Evolutionary conservation across 306 rosid genomes (phyloP).

Genomic region (Lathyrus sativus): DNA sequence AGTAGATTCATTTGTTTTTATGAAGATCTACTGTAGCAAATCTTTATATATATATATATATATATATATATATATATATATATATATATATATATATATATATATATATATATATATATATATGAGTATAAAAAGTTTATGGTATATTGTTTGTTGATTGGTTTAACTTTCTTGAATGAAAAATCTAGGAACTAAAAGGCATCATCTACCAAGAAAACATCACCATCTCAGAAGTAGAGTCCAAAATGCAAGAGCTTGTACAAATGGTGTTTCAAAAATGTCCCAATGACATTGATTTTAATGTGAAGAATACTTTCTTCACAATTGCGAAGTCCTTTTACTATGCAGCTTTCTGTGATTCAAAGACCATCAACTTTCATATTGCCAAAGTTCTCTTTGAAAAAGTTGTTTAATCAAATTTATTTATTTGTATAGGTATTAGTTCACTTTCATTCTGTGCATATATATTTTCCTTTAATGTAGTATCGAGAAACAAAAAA

Average conservation of each 20-base stretch:
- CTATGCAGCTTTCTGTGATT: slow-evolving; percentile 66
- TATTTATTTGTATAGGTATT: background rate
- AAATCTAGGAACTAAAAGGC: slow-evolving; percentile 46
- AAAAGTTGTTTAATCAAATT: slow-evolving; percentile 51
- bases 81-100: no score
- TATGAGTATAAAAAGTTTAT: background rate
- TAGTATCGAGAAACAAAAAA: background rate
- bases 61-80: no score
- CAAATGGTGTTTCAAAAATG: slow-evolving; percentile 61
- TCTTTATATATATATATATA: no score
- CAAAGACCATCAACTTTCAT: slow-evolving; percentile 66
- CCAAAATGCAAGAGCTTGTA: slow-evolving; percentile 71
- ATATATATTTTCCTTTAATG: background rate
- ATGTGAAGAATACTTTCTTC: slow-evolving; percentile 71
- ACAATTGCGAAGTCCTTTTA: slow-evolving; percentile 65
- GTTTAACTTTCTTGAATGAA: background rate
- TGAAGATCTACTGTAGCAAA: no score
- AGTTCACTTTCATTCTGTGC: slow-evolving; percentile 19
- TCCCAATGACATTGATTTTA: slow-evolving; percentile 47
- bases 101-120: no score
- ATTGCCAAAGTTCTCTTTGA: slow-evolving; percentile 79
- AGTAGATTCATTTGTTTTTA: no score
- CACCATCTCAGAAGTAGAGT: slow-evolving; percentile 50
- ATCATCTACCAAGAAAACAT: slow-evolving; percentile 16
- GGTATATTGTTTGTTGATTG: background rate